A percentile compares a stretch with the other conserved stretches of the same genome.
Evolutionary conservation across 768 basidiomycete species (phyloP).

Genomic region (Leccinum variicolor): DNA sequence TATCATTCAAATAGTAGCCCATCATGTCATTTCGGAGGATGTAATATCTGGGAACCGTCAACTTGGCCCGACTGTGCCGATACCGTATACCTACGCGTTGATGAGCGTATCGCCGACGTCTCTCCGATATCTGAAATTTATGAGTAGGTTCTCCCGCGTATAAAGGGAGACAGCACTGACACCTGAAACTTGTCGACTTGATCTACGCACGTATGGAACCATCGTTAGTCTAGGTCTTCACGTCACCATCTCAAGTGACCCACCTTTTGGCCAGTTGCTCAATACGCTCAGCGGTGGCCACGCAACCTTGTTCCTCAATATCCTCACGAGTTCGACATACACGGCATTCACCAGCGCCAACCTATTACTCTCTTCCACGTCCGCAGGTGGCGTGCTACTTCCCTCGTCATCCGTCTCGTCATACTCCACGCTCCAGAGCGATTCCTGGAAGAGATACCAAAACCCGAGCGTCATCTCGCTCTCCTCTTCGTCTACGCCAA

Average conservation of each 20-base stretch:
- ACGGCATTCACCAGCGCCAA: conserved; percentile 65
- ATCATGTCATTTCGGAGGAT: conserved; percentile 84
- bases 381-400: conserved; percentile 14
- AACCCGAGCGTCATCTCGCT: conserved; percentile 86
- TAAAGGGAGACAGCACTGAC: conserved; percentile 39
- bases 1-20: conserved; percentile 60
- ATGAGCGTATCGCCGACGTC: conserved; percentile 87
- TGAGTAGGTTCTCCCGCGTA: background rate
- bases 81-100: conserved; percentile 61
- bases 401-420: conserved; percentile 36
- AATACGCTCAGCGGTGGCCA: conserved; percentile 54
- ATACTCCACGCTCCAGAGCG: conserved; percentile 68
- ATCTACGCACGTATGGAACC: conserved; percentile 41
- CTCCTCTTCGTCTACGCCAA: conserved; percentile 81
- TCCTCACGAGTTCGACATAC: conserved; percentile 73
- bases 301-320: conserved; percentile 67
- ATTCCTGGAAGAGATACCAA: conserved; percentile 90
- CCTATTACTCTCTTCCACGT: conserved; percentile 36
- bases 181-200: conserved; percentile 77
- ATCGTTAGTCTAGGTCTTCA: conserved; percentile 3
- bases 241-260: conserved; percentile 11
- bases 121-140: conserved; percentile 60
- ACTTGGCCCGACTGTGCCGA: background rate
- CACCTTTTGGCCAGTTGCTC: conserved; percentile 68
- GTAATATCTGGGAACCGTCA: conserved; percentile 61